A percentile compares a stretch with the other conserved stretches of the same genome.
Evolutionary conservation across 2,329 filamentous ascomycete genomes (phyloP).

Genomic region (Fusarium sp.): DNA sequence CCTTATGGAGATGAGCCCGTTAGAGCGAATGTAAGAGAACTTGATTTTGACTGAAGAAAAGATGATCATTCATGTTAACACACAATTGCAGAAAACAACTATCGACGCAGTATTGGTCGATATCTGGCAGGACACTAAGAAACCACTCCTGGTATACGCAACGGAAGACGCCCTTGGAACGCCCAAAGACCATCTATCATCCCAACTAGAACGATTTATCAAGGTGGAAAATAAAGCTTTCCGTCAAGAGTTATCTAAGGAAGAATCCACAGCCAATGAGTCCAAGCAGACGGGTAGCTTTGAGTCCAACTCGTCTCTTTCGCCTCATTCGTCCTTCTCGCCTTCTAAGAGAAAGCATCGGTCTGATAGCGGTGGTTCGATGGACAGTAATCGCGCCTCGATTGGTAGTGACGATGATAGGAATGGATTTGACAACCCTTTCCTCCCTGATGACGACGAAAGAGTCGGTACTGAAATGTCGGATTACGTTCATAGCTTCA

Average conservation of each 20-base stretch:
- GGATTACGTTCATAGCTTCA: slow-evolving; percentile 24
- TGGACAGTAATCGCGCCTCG: slow-evolving; percentile 58
- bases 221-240: slow-evolving; percentile 63
- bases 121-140: slow-evolving; percentile 59
- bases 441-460: slow-evolving; percentile 43
- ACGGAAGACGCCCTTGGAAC: slow-evolving; percentile 50
- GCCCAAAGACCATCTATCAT: slow-evolving; percentile 49
- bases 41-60: background rate
- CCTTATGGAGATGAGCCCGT: slow-evolving; percentile 53
- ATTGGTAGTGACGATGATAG: slow-evolving; percentile 54
- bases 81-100: slow-evolving; percentile 55
- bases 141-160: slow-evolving; percentile 62
- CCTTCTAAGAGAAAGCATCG: slow-evolving; percentile 58
- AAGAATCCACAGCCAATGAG: slow-evolving; percentile 42
- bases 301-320: slow-evolving; percentile 49
- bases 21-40: slow-evolving; percentile 57
- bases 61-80: slow-evolving; percentile 29
- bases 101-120: slow-evolving; percentile 56
- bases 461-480: slow-evolving; percentile 41
- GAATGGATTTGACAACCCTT: slow-evolving; percentile 45
- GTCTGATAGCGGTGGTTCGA: slow-evolving; percentile 56
- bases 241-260: slow-evolving; percentile 57
- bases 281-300: slow-evolving; percentile 34
- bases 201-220: slow-evolving; percentile 56
- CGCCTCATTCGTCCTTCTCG: slow-evolving; percentile 48